Evolutionary conservation across 2,329 filamentous ascomycete species (phyloP), one percentile per base, ranked within the genome.

Genomic region (Blastomyces parvus): DNA sequence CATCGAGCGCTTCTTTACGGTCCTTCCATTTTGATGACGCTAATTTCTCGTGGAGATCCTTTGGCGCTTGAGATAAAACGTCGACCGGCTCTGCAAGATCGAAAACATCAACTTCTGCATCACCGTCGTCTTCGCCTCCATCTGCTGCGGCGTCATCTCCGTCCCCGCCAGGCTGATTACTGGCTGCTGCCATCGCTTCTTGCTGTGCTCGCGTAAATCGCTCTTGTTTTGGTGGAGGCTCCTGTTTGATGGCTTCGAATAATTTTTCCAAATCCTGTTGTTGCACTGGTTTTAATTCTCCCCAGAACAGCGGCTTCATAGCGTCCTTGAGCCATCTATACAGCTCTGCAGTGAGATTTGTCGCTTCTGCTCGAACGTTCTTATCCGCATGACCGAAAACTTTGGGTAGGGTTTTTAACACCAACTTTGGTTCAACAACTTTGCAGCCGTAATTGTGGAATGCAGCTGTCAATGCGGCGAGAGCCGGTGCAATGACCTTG

Each of bases 251-350:
- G 70, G 90, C 91, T 71, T 97, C 94, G 67, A 99, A 99, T 59
- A 96, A 84, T 48, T 92, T 89, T 72, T 99, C 95, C 63, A 99
- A 79, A 72, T 99, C 95, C 66, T 88, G 86, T 75, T 99, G 94
- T 73, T 99, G 94, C 0, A 96, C 93, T 0, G 93, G 89, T 74
- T 99, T 99, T 65, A 99, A 77, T 64, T 99, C 94, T 55, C 84
- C 86, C 92, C 94, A 99, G 74, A 99, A 97, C 77, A 97, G 88
- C 46, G 93, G 91, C 74, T 99, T 99, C 87, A 99, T 97, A 13
- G 93, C 93, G 67, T 99, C 94, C 68, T 93, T 89, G 42, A 99
- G 82, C 94, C 95, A 99, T 76, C 94, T 83, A 77, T 99, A 99
- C 64, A 99, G 85, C 73, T 99, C 95, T 58, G 97, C 90, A 0